phyloP scores from a whole-genome alignment of 805 yeast genomes.

The Schwanniomyces sp. region DNA sequence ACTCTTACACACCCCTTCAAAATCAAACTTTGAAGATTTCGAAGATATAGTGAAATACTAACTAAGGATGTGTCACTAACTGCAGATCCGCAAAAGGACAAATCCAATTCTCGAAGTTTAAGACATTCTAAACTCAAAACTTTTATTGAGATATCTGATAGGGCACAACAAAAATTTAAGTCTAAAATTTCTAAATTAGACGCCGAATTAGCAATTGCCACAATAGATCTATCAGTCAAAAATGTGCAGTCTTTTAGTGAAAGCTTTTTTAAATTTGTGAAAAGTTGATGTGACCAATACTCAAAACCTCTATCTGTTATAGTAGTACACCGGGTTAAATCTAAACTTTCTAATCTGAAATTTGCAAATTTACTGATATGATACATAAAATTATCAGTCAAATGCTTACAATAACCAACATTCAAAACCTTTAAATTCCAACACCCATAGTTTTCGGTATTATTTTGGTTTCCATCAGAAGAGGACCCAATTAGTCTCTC shows the following conservation, averaged over 20 bases:
- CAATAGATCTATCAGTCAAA: conserved; percentile 63
- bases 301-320: conserved; percentile 74
- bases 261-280: conserved; percentile 52
- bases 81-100: conserved; percentile 78
- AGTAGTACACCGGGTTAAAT: conserved; percentile 73
- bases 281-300: conserved; percentile 59
- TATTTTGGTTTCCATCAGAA: conserved; percentile 10
- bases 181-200: conserved; percentile 57
- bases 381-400: conserved; percentile 67
- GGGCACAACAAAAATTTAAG: conserved; percentile 72
- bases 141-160: conserved; percentile 68
- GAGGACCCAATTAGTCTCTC: conserved; percentile 66
- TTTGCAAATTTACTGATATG: conserved; percentile 62
- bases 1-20: conserved; percentile 75
- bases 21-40: conserved; percentile 46
- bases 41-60: conserved; percentile 56
- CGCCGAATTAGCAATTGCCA: conserved; percentile 61
- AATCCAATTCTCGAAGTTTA: conserved; percentile 48
- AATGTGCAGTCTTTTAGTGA: conserved; percentile 73
- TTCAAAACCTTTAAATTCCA: conserved; percentile 52
- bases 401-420: conserved; percentile 72
- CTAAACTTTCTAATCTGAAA: conserved; percentile 53
- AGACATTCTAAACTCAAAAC: conserved; percentile 68
- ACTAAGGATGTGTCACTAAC: conserved; percentile 70
- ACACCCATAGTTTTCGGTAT: conserved; percentile 46